A percentile compares a stretch with the other conserved stretches of the same genome.
phyloP scores from a whole-genome alignment of 257 asterid genomes.

The Fraxinus americana region DNA sequence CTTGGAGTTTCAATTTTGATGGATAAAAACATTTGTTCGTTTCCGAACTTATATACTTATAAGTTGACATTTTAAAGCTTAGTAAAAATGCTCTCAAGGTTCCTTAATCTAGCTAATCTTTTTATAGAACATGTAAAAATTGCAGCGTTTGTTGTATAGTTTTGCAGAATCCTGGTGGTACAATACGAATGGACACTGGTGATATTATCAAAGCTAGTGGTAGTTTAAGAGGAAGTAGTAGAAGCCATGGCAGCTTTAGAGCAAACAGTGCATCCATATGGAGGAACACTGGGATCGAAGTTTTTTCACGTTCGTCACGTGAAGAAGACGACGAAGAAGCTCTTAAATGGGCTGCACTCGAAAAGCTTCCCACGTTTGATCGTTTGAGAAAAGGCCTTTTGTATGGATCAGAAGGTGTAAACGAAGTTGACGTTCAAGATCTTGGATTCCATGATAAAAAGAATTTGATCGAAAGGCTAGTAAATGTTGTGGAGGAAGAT shows the following conservation, averaged over 20 bases:
- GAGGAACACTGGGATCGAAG: constrained; percentile 52
- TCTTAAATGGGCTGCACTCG: constrained; percentile 68
- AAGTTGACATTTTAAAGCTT: background rate
- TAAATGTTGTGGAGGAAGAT: constrained; percentile 52
- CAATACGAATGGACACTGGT: constrained; percentile 27
- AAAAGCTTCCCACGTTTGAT: constrained; percentile 67
- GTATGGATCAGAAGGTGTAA: constrained; percentile 56
- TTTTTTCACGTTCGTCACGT: constrained; percentile 51
- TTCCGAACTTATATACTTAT: background rate
- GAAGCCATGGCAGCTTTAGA: constrained; percentile 40
- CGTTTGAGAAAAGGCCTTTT: constrained; percentile 66
- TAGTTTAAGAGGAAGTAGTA: constrained; percentile 33
- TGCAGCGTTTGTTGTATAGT: background rate
- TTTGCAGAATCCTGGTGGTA: constrained; percentile 1
- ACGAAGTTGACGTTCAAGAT: constrained; percentile 47
- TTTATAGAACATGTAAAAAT: background rate
- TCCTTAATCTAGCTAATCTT: background rate
- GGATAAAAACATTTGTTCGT: background rate
- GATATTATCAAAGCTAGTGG: constrained; percentile 23
- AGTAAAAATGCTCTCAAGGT: background rate
- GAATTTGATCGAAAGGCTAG: constrained; percentile 50
- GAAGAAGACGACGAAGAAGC: constrained; percentile 80
- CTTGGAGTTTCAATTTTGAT: background rate
- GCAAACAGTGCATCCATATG: constrained; percentile 47
- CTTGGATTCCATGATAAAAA: constrained; percentile 53